Percentiles rank a stretch among this genome's conserved stretches.
Evolutionary conservation across 495 filamentous ascomycete species (phyloP).

Genomic region (Cladorrhinum samala): DNA sequence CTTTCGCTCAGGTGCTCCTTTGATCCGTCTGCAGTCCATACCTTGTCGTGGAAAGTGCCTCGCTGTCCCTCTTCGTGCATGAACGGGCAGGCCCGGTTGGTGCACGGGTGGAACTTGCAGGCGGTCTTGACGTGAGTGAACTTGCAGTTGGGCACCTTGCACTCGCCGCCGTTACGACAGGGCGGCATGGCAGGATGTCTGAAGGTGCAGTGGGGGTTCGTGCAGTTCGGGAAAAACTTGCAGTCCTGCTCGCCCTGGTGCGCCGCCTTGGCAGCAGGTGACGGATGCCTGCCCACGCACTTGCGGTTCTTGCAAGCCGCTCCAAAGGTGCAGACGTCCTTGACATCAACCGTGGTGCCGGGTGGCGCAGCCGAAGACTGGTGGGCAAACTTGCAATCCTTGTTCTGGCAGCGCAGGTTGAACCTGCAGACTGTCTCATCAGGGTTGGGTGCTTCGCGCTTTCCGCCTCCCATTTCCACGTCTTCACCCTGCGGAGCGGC

Average conservation of each 20-base stretch:
- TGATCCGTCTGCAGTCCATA: constrained; percentile 66
- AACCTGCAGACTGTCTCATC: constrained; percentile 73
- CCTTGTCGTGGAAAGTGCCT: constrained; percentile 76
- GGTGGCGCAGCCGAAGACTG: constrained; percentile 87
- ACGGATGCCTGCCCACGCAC: constrained; percentile 87
- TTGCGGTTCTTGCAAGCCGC: constrained; percentile 92
- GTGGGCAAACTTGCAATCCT: constrained; percentile 87
- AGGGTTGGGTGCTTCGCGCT: constrained; percentile 43
- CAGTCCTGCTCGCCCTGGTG: constrained; percentile 82
- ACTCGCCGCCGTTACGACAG: constrained; percentile 92
- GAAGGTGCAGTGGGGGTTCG: constrained; percentile 79
- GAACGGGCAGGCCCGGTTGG: constrained; percentile 76
- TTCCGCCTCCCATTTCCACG: constrained; percentile 46
- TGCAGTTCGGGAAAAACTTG: constrained; percentile 92
- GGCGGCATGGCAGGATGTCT: constrained; percentile 71
- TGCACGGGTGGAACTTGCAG: constrained; percentile 90
- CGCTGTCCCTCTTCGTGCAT: constrained; percentile 89
- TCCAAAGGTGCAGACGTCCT: constrained; percentile 76
- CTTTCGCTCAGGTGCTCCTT: constrained; percentile 77
- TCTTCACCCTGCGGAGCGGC: constrained; percentile 35
- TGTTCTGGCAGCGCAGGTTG: constrained; percentile 79
- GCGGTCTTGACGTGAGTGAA: constrained; percentile 77
- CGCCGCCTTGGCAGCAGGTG: constrained; percentile 69
- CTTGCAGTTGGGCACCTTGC: constrained; percentile 74
- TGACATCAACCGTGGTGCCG: constrained; percentile 66